Conservation (phyloP, 768 basidiomycete species). For the Candolleomyces eurysporus region DNA sequence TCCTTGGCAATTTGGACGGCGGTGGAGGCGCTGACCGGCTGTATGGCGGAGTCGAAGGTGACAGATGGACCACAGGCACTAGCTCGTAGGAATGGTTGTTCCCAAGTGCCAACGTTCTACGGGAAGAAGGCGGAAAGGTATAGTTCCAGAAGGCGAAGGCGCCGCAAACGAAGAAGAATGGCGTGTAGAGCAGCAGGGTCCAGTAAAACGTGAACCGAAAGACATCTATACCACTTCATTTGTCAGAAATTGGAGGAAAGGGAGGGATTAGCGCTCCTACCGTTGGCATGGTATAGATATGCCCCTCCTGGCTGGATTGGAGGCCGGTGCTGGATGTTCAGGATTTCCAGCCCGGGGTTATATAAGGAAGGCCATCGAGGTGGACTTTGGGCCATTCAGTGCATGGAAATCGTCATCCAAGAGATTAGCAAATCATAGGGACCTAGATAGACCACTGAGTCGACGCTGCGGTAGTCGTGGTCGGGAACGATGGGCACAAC, state of each 20-base stretch:
- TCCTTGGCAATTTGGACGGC: constrained; percentile 17
- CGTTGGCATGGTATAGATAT: constrained; percentile 42
- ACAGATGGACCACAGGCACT: background rate
- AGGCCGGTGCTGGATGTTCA: constrained; percentile 37
- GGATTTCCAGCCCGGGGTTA: constrained; percentile 47
- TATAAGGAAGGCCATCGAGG: constrained; percentile 52
- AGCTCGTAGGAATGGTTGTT: background rate
- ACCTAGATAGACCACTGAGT: no score
- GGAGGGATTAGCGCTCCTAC: constrained; percentile 19
- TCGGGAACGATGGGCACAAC: no score
- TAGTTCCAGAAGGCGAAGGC: constrained; percentile 52
- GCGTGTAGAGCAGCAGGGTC: constrained; percentile 50
- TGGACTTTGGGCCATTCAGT: constrained; percentile 11
- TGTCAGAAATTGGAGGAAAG: background rate
- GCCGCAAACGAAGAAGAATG: constrained; percentile 48
- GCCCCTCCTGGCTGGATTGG: constrained; percentile 39
- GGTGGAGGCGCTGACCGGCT: constrained; percentile 1
- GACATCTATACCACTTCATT: constrained; percentile 32
- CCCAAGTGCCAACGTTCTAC: background rate
- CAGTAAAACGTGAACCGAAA: constrained; percentile 55
- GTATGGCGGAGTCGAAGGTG: constrained; percentile 8
- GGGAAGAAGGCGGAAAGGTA: constrained; percentile 39
- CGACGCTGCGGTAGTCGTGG: no score
- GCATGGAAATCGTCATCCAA: background rate
- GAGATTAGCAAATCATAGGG: no score